Conservation (phyloP, 1,284 basidiomycete species). For the Ganoderma resinaceum region DNA sequence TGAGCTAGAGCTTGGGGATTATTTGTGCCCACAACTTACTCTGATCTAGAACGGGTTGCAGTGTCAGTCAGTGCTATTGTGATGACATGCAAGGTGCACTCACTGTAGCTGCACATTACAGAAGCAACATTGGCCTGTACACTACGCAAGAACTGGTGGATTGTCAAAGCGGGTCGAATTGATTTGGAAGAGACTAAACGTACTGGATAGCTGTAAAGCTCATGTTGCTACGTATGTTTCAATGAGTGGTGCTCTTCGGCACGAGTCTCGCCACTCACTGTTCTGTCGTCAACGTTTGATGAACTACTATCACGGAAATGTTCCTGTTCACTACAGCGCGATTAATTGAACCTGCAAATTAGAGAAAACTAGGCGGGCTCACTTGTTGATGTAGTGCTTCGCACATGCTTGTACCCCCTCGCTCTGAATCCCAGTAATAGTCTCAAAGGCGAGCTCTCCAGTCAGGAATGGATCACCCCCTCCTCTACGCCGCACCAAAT, state of each 20-base stretch:
- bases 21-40: constrained; percentile 39
- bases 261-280: constrained; percentile 23
- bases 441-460: constrained; percentile 66
- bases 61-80: neutral
- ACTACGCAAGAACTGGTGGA: constrained; percentile 61
- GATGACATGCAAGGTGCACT: constrained; percentile 9
- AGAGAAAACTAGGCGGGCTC: constrained; percentile 7
- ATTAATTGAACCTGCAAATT: neutral
- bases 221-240: constrained; percentile 51
- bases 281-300: constrained; percentile 74
- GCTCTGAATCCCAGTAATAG: constrained; percentile 66
- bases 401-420: constrained; percentile 65
- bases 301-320: constrained; percentile 59
- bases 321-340: constrained; percentile 55
- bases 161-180: constrained; percentile 20
- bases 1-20: neutral
- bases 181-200: constrained; percentile 16
- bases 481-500: constrained; percentile 33
- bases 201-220: constrained; percentile 61
- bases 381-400: constrained; percentile 71
- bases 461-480: constrained; percentile 69
- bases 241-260: neutral
- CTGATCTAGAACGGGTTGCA: constrained; percentile 42
- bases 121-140: constrained; percentile 72
- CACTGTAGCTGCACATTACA: constrained; percentile 78